Percentiles rank a stretch among this genome's conserved stretches.
Evolutionary conservation across 2,329 filamentous ascomycete species (phyloP).

Genomic region (Eutypa lata): DNA sequence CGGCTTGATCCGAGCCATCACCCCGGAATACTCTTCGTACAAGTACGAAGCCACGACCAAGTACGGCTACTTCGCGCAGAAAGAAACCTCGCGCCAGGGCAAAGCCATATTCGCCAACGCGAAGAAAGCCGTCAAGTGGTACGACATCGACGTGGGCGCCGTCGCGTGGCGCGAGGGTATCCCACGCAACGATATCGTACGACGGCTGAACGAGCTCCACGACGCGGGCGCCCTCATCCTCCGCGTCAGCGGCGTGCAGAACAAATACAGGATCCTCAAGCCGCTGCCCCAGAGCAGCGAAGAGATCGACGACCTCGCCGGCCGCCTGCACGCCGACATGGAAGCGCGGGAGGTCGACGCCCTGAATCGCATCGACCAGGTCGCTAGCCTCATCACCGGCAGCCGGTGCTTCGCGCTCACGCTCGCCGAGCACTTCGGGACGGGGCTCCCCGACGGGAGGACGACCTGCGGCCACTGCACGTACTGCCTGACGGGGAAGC

Average conservation of each 20-base stretch:
- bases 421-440: conserved; percentile 57
- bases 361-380: conserved; percentile 44
- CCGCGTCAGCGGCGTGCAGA: conserved; percentile 47
- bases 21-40: conserved; percentile 55
- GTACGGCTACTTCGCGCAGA: conserved; percentile 29
- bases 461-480: conserved; percentile 55
- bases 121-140: conserved; percentile 38
- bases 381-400: conserved; percentile 52
- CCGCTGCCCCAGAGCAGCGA: conserved; percentile 38
- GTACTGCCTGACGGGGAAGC: conserved; percentile 38
- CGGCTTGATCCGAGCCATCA: conserved; percentile 52
- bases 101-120: conserved; percentile 41
- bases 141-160: conserved; percentile 46
- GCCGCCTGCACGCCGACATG: conserved; percentile 48
- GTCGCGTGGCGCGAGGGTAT: conserved; percentile 31
- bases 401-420: conserved; percentile 47
- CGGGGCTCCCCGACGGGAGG: conserved; percentile 40
- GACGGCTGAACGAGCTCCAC: conserved; percentile 52
- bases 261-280: conserved; percentile 50
- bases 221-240: conserved; percentile 48
- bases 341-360: conserved; percentile 51
- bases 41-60: conserved; percentile 38
- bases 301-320: conserved; percentile 42
- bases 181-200: conserved; percentile 45
- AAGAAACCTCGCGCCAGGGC: conserved; percentile 39